Conservation (phyloP, 192 early-diverging fungal species). For the Haplosporangium gracile region DNA sequence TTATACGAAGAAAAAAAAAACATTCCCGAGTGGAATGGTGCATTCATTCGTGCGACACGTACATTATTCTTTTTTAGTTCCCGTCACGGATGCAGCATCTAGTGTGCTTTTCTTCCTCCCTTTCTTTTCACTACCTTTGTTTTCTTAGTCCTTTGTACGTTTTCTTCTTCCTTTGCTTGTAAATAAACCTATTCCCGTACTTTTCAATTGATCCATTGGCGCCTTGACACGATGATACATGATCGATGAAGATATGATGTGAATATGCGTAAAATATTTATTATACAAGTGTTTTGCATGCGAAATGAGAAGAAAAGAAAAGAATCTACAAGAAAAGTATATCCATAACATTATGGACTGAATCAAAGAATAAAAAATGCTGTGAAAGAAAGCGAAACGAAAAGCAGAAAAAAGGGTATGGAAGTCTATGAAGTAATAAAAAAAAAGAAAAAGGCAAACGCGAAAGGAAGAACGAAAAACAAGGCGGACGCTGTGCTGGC, state of each 20-base stretch:
- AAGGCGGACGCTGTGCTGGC: neutral
- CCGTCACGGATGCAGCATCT: neutral
- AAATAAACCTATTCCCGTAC: slow-evolving; percentile 1
- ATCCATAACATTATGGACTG: neutral
- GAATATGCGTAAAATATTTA: slow-evolving; percentile 24
- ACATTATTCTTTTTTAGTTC: neutral
- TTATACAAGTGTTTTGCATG: slow-evolving; percentile 42
- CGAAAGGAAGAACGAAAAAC: neutral
- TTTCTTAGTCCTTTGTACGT: neutral
- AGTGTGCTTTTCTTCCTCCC: neutral
- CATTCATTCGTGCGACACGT: neutral
- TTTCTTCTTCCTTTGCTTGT: slow-evolving; percentile 4
- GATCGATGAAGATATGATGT: too few species aligned
- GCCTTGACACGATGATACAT: too few species aligned
- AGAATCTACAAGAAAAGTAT: slow-evolving; percentile 6
- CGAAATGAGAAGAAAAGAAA: neutral
- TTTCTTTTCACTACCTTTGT: neutral
- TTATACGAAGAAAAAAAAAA: neutral
- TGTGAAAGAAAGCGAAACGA: neutral
- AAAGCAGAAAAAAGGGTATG: slow-evolving; percentile 4
- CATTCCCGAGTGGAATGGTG: too few species aligned
- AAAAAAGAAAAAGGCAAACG: neutral
- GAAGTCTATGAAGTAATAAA: neutral
- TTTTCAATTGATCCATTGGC: neutral
- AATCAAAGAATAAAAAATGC: neutral